phyloP scores from a whole-genome alignment of 2,329 filamentous ascomycete genomes.

The Metarhizium humberi region DNA sequence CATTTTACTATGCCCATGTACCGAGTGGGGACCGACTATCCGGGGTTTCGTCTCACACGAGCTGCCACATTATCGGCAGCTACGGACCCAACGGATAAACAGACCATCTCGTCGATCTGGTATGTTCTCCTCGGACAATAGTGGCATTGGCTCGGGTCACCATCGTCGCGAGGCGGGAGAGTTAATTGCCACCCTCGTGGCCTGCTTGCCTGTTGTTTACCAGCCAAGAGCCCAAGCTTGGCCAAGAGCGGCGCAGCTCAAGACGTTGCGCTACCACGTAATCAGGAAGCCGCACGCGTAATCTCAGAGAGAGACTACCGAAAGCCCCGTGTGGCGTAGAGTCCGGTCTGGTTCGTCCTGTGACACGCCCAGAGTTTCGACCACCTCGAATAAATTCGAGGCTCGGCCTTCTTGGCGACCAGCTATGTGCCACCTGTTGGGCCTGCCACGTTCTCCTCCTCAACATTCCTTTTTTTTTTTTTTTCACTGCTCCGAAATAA shows the following conservation, averaged over 20 bases:
- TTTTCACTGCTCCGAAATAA: not conserved
- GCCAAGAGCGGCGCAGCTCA: slow-evolving; percentile 26
- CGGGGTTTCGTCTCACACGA: no score
- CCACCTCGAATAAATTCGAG: not conserved
- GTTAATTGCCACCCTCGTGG: not conserved
- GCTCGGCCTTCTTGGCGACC: not conserved
- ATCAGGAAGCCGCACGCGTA: slow-evolving; percentile 13
- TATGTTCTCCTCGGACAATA: not conserved
- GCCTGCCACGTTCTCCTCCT: not conserved
- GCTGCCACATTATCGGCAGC: no score
- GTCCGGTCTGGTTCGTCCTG: not conserved
- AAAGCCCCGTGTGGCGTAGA: not conserved
- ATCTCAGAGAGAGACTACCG: slow-evolving; percentile 10
- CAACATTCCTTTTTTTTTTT: not conserved
- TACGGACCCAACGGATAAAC: no score
- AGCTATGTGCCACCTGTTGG: not conserved
- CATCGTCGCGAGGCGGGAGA: not conserved
- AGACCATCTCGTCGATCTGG: no score
- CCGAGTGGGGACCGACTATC: no score
- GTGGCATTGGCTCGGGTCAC: not conserved
- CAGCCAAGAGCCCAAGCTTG: not conserved
- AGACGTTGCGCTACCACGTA: slow-evolving; percentile 14
- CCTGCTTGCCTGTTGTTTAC: no score
- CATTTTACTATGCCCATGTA: no score
- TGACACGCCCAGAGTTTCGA: slow-evolving; percentile 9